Percentiles rank a stretch among this genome's conserved stretches.
These are phyloP conservation scores for Globisporangium nunn DNA, from an alignment of 352 stramenopile genomes.

Conservation along the genomic window DNA sequence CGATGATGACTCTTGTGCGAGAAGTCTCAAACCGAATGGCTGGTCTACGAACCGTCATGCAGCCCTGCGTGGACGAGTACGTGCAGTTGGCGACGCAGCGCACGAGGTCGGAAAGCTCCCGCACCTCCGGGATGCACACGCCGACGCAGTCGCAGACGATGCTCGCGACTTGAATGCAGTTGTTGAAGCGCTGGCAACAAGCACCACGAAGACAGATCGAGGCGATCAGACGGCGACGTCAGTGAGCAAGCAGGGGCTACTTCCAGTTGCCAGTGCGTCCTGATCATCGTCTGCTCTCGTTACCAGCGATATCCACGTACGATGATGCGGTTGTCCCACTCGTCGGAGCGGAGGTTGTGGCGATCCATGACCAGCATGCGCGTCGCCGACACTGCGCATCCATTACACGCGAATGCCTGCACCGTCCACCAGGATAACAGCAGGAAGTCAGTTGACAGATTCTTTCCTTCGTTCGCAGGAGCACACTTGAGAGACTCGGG, in stretches of 20 bases:
- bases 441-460: neutral
- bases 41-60: conserved; percentile 77
- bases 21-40: neutral
- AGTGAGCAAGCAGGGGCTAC: neutral
- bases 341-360: conserved; percentile 86
- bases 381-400: conserved; percentile 86
- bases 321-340: conserved; percentile 93
- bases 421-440: neutral
- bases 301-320: conserved; percentile 22
- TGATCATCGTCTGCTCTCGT: neutral
- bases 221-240: conserved; percentile 1
- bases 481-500: too few relatives aligned
- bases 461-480: neutral
- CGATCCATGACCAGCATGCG: conserved; percentile 89
- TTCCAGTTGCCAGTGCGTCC: neutral
- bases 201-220: neutral
- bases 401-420: conserved; percentile 75
- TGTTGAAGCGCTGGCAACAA: conserved; percentile 77
- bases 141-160: conserved; percentile 71
- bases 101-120: conserved; percentile 74
- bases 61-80: conserved; percentile 88
- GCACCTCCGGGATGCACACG: conserved; percentile 62
- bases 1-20: neutral
- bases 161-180: conserved; percentile 84
- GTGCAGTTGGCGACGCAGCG: conserved; percentile 88